Evolutionary conservation across 208 protist genomes (phyloP), one percentile per base, ranked within the genome.

Genomic region (Wallacemonas rigidus): DNA sequence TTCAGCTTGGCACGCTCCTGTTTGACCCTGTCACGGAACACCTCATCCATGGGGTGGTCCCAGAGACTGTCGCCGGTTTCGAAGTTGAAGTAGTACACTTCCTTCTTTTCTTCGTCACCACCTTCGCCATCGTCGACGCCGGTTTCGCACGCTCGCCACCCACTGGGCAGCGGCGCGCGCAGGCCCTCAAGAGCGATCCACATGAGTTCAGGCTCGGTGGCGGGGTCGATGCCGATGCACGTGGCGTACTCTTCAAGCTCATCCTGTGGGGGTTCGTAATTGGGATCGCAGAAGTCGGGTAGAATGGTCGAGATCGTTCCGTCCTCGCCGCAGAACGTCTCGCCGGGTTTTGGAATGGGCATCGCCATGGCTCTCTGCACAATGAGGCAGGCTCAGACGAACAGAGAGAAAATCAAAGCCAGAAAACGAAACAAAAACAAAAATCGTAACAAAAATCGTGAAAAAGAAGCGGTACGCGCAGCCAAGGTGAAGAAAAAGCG

Each of bases 11-110:
- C 80, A 2, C 90, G 90, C 74, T 86, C 88, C 12, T 70, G 57
- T 6, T 71, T 76, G 14, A 94, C 76, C 17, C 92, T 77, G 3
- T 80, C 45, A 69, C 89, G 91, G 81, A 96, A 99, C 70, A 95
- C 79, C 1, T 89, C 83, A 74, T 99, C 97, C 74, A 94, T 83
- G 11, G 97, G 97, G 80, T 99, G 96, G 60, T 98, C 95, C 96
- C 97, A 99, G 44, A 91, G 85, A 51, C 80, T 94, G 47, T 98
- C 88, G 36, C 91, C 93, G 8, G 90, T 95, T 12, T 68, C 47
- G 62, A 98, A 97, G 87, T 99, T 98, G 80, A 98, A 99, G 85
- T 98, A 99, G 76, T 98, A 99, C 15, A 98, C 79, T 53, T 98
- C 92, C 50, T 72, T 58, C 56, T 62, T 62, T 5, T 44, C 36